A percentile compares a stretch with the other conserved stretches of the same genome.
phyloP scores from a whole-genome alignment of 2,329 filamentous ascomycete species.

The Sphaerulina vaccinii region DNA sequence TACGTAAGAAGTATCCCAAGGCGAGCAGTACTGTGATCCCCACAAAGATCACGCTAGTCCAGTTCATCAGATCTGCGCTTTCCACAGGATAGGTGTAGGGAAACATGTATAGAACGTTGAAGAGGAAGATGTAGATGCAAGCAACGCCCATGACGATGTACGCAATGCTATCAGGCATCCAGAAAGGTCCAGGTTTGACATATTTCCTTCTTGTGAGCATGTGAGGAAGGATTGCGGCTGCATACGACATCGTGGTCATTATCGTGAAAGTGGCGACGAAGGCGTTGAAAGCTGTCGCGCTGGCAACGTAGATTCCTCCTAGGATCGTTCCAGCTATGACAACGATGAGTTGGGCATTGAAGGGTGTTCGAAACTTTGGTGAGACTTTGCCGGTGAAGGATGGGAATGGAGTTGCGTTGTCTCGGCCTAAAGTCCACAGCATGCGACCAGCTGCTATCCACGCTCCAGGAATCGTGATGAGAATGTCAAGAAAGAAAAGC shows the following conservation, averaged over 20 bases:
- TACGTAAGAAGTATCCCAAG: slow-evolving; percentile 48
- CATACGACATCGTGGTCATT: slow-evolving; percentile 57
- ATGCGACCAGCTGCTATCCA: slow-evolving; percentile 63
- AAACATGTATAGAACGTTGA: slow-evolving; percentile 64
- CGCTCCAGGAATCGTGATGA: slow-evolving; percentile 54
- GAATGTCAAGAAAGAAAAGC: slow-evolving; percentile 50
- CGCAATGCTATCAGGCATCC: slow-evolving; percentile 50
- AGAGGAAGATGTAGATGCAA: slow-evolving; percentile 59
- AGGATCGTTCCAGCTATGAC: slow-evolving; percentile 54
- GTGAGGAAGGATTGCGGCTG: slow-evolving; percentile 60
- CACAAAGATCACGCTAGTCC: slow-evolving; percentile 53
- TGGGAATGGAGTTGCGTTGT: slow-evolving; percentile 57
- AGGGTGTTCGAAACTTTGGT: slow-evolving; percentile 50
- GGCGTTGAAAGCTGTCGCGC: slow-evolving; percentile 64
- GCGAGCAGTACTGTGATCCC: slow-evolving; percentile 52
- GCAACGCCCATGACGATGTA: slow-evolving; percentile 54
- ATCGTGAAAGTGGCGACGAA: slow-evolving; percentile 61
- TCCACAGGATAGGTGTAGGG: slow-evolving; percentile 51
- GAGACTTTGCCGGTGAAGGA: slow-evolving; percentile 50
- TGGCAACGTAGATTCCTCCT: slow-evolving; percentile 65
- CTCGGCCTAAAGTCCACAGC: slow-evolving; percentile 60
- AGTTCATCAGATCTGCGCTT: slow-evolving; percentile 51
- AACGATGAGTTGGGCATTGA: slow-evolving; percentile 57
- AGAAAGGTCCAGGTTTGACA: slow-evolving; percentile 59
- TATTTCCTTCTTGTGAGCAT: slow-evolving; percentile 41